phyloP scores from a whole-genome alignment of 148 eudicot genomes.

The Fagopyrum tataricum region DNA sequence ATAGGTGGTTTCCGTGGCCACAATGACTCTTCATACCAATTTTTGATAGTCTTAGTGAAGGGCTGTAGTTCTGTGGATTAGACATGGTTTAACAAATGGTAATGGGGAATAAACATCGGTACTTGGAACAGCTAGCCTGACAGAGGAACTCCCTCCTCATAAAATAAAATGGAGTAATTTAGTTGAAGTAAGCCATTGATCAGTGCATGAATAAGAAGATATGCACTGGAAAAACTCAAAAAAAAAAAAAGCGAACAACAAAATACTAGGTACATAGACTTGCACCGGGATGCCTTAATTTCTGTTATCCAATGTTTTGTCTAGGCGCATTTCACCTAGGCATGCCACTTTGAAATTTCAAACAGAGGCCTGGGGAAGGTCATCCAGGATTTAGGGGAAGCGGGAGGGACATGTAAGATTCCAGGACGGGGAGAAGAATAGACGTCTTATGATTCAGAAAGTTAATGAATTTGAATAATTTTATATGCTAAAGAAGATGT shows the following conservation, averaged over 20 bases:
- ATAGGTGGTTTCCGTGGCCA: neutral
- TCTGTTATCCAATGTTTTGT: neutral
- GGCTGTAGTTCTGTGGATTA: neutral
- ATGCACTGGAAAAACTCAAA: neutral
- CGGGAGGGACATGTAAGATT: too few species aligned
- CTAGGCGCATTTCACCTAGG: neutral
- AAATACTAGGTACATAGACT: neutral
- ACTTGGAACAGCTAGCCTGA: neutral
- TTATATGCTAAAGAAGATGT: too few species aligned
- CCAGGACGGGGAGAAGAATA: too few species aligned
- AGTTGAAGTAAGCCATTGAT: neutral
- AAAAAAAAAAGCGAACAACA: neutral
- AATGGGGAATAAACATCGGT: neutral
- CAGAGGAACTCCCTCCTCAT: neutral
- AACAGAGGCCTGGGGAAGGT: too few species aligned
- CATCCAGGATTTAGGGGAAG: too few species aligned
- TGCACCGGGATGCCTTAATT: neutral
- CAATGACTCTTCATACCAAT: neutral
- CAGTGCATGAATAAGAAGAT: neutral
- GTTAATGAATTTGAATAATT: too few species aligned
- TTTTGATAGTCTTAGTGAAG: conserved; percentile 1
- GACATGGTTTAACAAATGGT: neutral
- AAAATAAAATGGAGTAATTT: neutral
- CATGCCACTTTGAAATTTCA: neutral
- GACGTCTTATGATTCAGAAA: too few species aligned